Evolutionary conservation across 345 rosid genomes (phyloP).

Genomic region (Raphanus sativus): DNA sequence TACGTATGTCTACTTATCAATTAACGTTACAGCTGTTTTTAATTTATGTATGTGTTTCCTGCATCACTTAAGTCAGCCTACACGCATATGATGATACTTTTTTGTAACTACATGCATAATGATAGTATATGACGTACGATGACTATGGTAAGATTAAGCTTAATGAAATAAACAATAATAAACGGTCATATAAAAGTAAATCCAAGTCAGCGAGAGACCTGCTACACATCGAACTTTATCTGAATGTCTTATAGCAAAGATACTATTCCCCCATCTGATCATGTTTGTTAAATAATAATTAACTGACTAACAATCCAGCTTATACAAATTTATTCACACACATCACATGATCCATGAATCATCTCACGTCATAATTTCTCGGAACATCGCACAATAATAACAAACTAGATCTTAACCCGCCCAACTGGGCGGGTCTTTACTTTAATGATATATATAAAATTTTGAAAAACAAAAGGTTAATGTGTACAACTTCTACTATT

Average conservation of each 20-base stretch:
- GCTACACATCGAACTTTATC: constrained; percentile 40
- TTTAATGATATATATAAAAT: no score
- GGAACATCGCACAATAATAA: background rate
- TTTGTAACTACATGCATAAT: no score
- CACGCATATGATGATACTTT: background rate
- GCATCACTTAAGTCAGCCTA: constrained; percentile 2
- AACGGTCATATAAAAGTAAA: constrained; percentile 35
- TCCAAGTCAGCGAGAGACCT: constrained; percentile 50
- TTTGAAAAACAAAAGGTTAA: no score
- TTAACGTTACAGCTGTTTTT: background rate
- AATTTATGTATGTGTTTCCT: background rate
- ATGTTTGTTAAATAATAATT: background rate
- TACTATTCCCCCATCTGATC: constrained; percentile 44
- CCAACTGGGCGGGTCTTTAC: no score
- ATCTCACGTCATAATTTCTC: constrained; percentile 17
- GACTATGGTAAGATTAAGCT: background rate
- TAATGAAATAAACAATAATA: constrained; percentile 11
- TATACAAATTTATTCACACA: background rate
- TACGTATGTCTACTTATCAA: background rate
- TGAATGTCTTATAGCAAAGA: constrained; percentile 54
- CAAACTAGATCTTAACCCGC: no score
- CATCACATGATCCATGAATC: constrained; percentile 27
- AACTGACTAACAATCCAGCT: background rate
- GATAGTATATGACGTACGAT: constrained; percentile 1
- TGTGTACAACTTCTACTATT: no score